These are phyloP conservation scores for Fusarium floridanum DNA, from an alignment of 2,329 filamentous ascomycete species.

Conservation along the genomic window DNA sequence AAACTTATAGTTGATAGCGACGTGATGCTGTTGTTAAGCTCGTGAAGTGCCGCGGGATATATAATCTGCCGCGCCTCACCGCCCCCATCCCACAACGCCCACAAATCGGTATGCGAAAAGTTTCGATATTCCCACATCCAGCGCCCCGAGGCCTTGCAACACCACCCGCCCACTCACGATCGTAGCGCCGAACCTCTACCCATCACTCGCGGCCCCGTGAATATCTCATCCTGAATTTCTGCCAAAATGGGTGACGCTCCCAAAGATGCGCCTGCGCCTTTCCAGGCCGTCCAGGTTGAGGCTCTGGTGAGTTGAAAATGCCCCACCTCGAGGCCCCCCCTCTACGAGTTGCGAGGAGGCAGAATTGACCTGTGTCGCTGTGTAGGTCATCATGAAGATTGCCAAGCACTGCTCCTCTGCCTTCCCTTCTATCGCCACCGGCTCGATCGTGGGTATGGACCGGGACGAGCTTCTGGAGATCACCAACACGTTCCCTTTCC, in stretches of 20 bases:
- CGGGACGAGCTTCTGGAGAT: conserved; percentile 83
- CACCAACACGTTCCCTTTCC: conserved; percentile 96
- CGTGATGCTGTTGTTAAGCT: conserved; percentile 15
- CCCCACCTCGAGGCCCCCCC: conserved; percentile 52
- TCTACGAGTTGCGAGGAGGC: conserved; percentile 41
- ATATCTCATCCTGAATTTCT: conserved; percentile 41
- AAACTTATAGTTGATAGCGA: not conserved
- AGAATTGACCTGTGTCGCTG: conserved; percentile 34
- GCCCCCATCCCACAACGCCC: conserved; percentile 59
- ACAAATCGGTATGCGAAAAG: conserved; percentile 59
- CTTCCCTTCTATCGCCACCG: conserved; percentile 91
- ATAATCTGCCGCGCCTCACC: conserved; percentile 55
- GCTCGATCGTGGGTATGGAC: conserved; percentile 95
- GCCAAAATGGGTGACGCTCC: conserved; percentile 69
- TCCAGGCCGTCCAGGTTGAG: conserved; percentile 93
- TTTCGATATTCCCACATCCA: conserved; percentile 57
- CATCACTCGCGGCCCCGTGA: conserved; percentile 42
- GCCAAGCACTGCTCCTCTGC: conserved; percentile 92
- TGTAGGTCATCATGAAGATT: conserved; percentile 94
- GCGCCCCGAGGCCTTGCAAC: conserved; percentile 46
- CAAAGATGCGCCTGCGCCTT: conserved; percentile 77
- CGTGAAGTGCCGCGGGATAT: conserved; percentile 23
- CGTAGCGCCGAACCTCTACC: conserved; percentile 44
- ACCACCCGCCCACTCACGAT: conserved; percentile 45
- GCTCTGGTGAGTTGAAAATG: conserved; percentile 77